Base-by-base conservation (phyloP, 2,329 filamentous ascomycete genomes). In the Aureobasidium musti region DNA sequence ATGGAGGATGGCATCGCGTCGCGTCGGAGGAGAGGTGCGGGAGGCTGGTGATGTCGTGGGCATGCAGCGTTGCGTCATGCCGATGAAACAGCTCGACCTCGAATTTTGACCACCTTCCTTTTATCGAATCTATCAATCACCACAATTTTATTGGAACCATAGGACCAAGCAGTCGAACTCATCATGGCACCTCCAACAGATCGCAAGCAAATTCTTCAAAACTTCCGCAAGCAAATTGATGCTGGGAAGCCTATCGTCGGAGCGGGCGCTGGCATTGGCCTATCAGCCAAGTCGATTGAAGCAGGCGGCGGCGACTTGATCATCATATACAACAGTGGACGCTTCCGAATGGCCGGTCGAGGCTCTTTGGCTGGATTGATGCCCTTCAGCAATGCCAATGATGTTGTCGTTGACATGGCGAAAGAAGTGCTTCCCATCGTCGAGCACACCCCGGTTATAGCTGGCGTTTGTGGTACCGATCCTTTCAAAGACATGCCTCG, bases 331-430 rank as follows among this genome's bases (percentile, higher is more conserved):
- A 91, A 91, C 75, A 88, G 85, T 43, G 89, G 89, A 0, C 83
- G 88, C 4, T 91, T 88, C 74, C 85, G 89, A 11, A 91, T 91
- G 89, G 88, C 88, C 0, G 89, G 89, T 0, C 80, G 86, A 49
- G 89, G 89, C 0, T 90, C 87, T 0, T 76, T 91, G 13, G 88
- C 89, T 0, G 89, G 89, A 0, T 76, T 90, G 59, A 89, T 90
- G 87, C 87, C 88, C 0, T 91, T 89, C 73, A 86, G 86, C 4
- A 88, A 90, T 72, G 88, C 89, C 5, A 90, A 91, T 71, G 84
- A 87, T 68, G 83, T 90, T 2, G 87, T 91, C 0, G 77, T 90
- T 0, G 87, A 89, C 39, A 91, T 91, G 88, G 86, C 87, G 0
- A 82, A 78, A 14, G 89, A 91, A 76, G 85, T 91, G 2, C 80